Conservation (phyloP, 2,329 filamentous ascomycete species). For the Pseudogymnoascus sp. region DNA sequence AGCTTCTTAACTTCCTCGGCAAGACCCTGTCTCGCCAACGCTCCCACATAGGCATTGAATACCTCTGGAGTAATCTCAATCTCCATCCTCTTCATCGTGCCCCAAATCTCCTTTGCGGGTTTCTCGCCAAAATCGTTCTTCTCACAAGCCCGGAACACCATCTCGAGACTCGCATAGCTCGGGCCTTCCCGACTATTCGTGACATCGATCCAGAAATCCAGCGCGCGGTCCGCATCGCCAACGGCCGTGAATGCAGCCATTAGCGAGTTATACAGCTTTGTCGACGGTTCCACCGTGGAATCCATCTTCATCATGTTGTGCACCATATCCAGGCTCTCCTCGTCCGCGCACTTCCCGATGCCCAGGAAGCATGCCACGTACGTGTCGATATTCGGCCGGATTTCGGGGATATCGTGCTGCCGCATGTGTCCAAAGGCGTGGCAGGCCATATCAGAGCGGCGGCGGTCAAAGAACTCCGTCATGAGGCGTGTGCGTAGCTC, state of each 20-base stretch:
- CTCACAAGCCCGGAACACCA: conserved; percentile 75
- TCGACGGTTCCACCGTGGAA: conserved; percentile 66
- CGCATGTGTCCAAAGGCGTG: conserved; percentile 92
- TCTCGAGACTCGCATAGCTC: conserved; percentile 68
- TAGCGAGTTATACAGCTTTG: conserved; percentile 69
- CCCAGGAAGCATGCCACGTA: conserved; percentile 75
- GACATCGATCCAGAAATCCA: conserved; percentile 79
- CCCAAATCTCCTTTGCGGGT: conserved; percentile 61
- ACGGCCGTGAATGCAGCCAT: conserved; percentile 78
- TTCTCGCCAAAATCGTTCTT: conserved; percentile 47
- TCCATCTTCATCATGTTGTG: conserved; percentile 96
- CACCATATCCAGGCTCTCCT: conserved; percentile 61
- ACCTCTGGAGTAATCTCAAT: conserved; percentile 67
- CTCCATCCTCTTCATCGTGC: conserved; percentile 62
- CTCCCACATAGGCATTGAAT: conserved; percentile 68
- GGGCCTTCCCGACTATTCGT: conserved; percentile 79
- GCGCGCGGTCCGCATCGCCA: conserved; percentile 54
- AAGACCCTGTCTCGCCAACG: conserved; percentile 63
- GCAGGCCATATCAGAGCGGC: conserved; percentile 74
- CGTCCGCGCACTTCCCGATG: conserved; percentile 51
- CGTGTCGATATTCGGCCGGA: conserved; percentile 61
- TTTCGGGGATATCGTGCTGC: conserved; percentile 53
- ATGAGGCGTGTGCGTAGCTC: conserved; percentile 64
- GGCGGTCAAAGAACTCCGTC: conserved; percentile 69
- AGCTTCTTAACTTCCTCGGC: conserved; percentile 59